Evolutionary conservation across 305 asterid species (phyloP).

Genomic region (Solanum hybrid): DNA sequence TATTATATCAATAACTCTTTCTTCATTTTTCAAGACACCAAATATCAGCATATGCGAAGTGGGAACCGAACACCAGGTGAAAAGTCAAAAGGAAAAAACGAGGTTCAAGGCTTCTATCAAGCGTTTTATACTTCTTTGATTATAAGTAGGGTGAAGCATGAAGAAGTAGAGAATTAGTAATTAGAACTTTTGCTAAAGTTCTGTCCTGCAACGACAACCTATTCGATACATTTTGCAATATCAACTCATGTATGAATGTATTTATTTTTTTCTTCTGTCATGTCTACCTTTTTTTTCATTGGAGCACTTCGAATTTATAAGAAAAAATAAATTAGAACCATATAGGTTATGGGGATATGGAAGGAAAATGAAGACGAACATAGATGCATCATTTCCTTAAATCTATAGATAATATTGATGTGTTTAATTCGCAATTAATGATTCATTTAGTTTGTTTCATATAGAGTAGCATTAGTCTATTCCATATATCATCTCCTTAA

Average conservation of each 20-base stretch:
- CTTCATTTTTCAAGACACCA: background rate
- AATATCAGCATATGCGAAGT: background rate
- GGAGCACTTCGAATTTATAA: background rate
- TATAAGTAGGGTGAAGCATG: background rate
- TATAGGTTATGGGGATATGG: background rate
- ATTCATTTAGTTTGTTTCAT: background rate
- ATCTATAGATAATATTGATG: background rate
- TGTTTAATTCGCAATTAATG: background rate
- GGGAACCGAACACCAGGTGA: background rate
- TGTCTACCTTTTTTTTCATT: background rate
- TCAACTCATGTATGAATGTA: background rate
- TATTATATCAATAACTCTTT: background rate
- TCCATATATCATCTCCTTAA: background rate
- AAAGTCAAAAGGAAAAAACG: background rate
- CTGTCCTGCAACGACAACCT: background rate
- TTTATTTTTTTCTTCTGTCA: background rate
- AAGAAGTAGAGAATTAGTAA: background rate
- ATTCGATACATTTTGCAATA: background rate
- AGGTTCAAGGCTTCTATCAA: background rate
- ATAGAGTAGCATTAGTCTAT: background rate
- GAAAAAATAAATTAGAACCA: background rate
- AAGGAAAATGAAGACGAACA: background rate
- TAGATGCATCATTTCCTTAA: background rate
- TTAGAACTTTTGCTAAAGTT: background rate
- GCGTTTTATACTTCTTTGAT: background rate